Evolutionary conservation across 352 stramenopile species (phyloP).

Genomic region (Phytophthora palmivora): DNA sequence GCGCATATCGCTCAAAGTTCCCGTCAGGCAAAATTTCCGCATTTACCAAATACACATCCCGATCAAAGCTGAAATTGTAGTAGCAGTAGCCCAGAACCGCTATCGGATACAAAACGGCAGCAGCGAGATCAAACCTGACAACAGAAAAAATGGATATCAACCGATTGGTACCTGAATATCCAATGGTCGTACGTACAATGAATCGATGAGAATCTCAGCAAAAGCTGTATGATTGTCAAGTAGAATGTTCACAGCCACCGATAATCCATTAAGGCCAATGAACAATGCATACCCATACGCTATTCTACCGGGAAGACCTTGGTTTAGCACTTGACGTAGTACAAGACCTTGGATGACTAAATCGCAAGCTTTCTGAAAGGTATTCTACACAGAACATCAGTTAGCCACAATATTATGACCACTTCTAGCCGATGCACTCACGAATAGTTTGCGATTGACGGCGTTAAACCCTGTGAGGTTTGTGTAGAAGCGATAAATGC

Average conservation of each 20-base stretch:
- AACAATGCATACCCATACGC: constrained; percentile 29
- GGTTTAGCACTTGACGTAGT: constrained; percentile 21
- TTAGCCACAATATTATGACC: no score
- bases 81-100: constrained; percentile 29
- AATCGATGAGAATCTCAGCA: constrained; percentile 45
- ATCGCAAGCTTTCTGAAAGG: constrained; percentile 30
- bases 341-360: constrained; percentile 33
- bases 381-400: constrained; percentile 21
- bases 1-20: constrained; percentile 40
- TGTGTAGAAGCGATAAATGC: constrained; percentile 8
- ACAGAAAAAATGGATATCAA: background rate
- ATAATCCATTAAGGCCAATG: constrained; percentile 32
- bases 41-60: constrained; percentile 27
- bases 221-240: constrained; percentile 25
- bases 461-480: constrained; percentile 31
- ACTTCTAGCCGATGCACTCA: constrained; percentile 7
- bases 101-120: constrained; percentile 40
- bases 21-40: constrained; percentile 27
- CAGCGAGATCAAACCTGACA: constrained; percentile 42
- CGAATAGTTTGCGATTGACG: constrained; percentile 33
- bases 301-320: constrained; percentile 27
- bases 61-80: constrained; percentile 41
- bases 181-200: constrained; percentile 13
- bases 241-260: constrained; percentile 23
- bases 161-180: no score